phyloP scores from a whole-genome alignment of 441 rosid species.

The Adansonia gregorii region DNA sequence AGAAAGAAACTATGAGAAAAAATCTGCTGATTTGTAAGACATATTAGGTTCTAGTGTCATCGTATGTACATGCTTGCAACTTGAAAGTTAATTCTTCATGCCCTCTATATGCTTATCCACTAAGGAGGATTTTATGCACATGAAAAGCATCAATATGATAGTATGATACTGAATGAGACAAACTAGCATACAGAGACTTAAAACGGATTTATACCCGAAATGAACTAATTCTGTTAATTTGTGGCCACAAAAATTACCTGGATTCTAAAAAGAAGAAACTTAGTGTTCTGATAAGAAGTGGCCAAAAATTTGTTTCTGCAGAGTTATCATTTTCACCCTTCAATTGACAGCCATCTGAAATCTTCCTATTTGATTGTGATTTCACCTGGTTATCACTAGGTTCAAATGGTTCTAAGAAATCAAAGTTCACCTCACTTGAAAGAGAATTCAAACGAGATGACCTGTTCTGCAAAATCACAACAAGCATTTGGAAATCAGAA shows the following conservation, averaged over 20 bases:
- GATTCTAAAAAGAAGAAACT: slow-evolving; percentile 75
- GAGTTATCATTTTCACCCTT: slow-evolving; percentile 38
- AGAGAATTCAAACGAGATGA: slow-evolving; percentile 49
- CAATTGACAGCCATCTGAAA: slow-evolving; percentile 30
- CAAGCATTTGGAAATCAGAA: slow-evolving; percentile 33
- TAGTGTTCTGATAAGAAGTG: slow-evolving; percentile 60
- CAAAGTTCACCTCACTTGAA: slow-evolving; percentile 48
- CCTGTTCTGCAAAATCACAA: slow-evolving; percentile 68
- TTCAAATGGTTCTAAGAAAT: slow-evolving; percentile 63
- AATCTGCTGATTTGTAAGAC: background rate
- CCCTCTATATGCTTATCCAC: background rate
- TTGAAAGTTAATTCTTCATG: slow-evolving; percentile 9
- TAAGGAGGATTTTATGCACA: background rate
- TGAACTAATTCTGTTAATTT: background rate
- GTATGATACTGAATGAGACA: background rate
- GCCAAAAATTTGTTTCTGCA: slow-evolving; percentile 53
- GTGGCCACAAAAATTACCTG: slow-evolving; percentile 47
- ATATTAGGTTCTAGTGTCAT: background rate
- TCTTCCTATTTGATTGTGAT: slow-evolving; percentile 32
- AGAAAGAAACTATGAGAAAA: background rate
- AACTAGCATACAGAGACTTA: background rate
- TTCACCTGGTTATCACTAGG: slow-evolving; percentile 31
- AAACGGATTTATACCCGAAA: background rate
- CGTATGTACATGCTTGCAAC: background rate
- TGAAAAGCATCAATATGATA: background rate